Evolutionary conservation across 2,329 filamentous ascomycete genomes (phyloP), one percentile per base, ranked within the genome.

Genomic region (Arthrobotrys pseudoclavata): DNA sequence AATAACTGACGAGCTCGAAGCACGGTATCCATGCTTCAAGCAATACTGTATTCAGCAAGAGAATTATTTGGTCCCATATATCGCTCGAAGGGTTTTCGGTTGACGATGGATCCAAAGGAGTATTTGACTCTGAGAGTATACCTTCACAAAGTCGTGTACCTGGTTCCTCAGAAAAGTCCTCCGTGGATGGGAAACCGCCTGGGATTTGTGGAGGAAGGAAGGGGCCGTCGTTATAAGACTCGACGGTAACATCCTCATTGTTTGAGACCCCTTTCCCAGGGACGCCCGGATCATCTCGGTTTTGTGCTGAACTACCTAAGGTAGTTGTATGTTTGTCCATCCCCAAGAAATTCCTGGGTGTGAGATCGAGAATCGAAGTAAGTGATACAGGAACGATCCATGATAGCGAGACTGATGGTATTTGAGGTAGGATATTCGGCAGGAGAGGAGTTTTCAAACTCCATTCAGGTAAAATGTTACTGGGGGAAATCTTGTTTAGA

Each of bases 21-120:
- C 7, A 26, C 7, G 57, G 57, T 31, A 26, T 15, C 57, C 34
- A 62, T 26, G 31, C 31, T 20, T 42, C 18, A 5, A 62, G 9
- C 9, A 47, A 3, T 24, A 47, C 29, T 5, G 37, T 29, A 22
- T 4, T 9, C 5, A 62, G 20, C 3, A 45, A 29, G 22, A 18
- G 10, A 12, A 45, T 62, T 42, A 45, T 20, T 47, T 42, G 15
- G 6, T 13, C 22, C 57, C 57, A 62, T 20, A 20, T n/a, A 62
- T 45, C 13, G 22, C 20, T 24, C 13, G 18, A 18, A 15, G 22
- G 2, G 15, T 29, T 31, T 47, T 29, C 57, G 20, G 9, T 29
- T n/a, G 52, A 29, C 18, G 18, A 22, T 18, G 5, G 0, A 4
- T 40, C 31, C 15, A 7, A 13, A 22, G 10, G n/a, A 12, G 3